phyloP scores from a whole-genome alignment of 169 alveolate genomes.

The Cryptosporidium baileyi region DNA sequence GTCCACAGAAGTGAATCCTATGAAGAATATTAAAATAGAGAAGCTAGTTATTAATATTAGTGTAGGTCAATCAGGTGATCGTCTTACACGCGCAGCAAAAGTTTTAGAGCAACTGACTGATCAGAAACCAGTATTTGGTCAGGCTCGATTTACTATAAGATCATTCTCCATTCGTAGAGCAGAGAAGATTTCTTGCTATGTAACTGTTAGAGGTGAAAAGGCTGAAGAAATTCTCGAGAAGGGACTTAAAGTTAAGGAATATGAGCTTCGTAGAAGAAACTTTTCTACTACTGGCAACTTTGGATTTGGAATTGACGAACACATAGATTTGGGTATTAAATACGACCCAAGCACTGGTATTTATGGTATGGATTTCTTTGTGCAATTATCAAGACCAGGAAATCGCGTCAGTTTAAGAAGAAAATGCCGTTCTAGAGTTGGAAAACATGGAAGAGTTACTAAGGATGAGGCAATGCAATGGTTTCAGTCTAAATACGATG shows the following conservation, averaged over 20 bases:
- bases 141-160: conserved; percentile 93
- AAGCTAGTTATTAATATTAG: conserved; percentile 97
- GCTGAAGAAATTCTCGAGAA: conserved; percentile 98
- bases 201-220: conserved; percentile 98
- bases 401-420: conserved; percentile 95
- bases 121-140: conserved; percentile 97
- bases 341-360: conserved; percentile 98
- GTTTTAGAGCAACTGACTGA: conserved; percentile 98
- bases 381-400: conserved; percentile 98
- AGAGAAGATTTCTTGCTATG: conserved; percentile 98
- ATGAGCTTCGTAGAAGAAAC: conserved; percentile 94
- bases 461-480: conserved; percentile 97
- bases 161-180: conserved; percentile 98
- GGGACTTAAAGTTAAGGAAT: conserved; percentile 99
- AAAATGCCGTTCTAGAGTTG: conserved; percentile 90
- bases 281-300: conserved; percentile 98
- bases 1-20: conserved; percentile 88
- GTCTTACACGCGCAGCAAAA: conserved; percentile 98
- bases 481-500: conserved; percentile 97
- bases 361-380: conserved; percentile 99
- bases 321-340: conserved; percentile 98
- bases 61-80: conserved; percentile 99
- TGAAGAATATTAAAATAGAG: conserved; percentile 97
- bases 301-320: conserved; percentile 99
- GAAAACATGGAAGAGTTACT: conserved; percentile 93